Base-by-base conservation (phyloP, 768 basidiomycete genomes). In the Leucocoprinus sp. region DNA sequence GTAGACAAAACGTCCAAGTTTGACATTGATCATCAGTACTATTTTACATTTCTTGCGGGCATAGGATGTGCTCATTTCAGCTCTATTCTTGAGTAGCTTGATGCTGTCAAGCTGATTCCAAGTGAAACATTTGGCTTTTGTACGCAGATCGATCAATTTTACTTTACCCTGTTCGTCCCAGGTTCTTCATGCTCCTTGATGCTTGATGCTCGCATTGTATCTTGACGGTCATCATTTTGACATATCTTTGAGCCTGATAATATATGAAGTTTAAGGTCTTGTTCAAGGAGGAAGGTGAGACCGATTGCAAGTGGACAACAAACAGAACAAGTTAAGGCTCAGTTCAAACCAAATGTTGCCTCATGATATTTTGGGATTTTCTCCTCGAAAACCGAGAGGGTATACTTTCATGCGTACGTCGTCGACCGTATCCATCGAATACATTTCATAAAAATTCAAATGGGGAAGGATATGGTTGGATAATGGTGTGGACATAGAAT, bases 1-100 rank as follows among this genome's bases (percentile, higher is more conserved):
- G 17, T 9, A 47, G 45, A 9, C 23, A 47, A 41, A 47, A 47
- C 12, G 22, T 47, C 23, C 37, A n/a, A n/a, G n/a, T n/a, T n/a
- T n/a, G n/a, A n/a, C n/a, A n/a, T n/a, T n/a, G n/a, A n/a, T n/a
- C n/a, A n/a, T n/a, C n/a, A n/a, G n/a, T n/a, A n/a, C n/a, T n/a
- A n/a, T n/a, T n/a, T n/a, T n/a, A n/a, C n/a, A n/a, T 29, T 29
- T 7, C 28, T 29, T 29, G 28, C n/a, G n/a, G n/a, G n/a, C n/a
- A n/a, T n/a, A 29, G 7, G 28, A 7, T 29, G 14, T n/a, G 14
- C 7, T 29, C 28, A 14, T 29, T 7, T 29, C 28, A 29, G 28
- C 28, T 14, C 7, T 29, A 7, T 29, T 14, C n/a, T n/a, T n/a
- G 11, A 7, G 4, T 14, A n/a, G 31, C 36, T 37, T 37, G 36